These are phyloP conservation scores for Hypsizygus ulmarius DNA, from an alignment of 1,284 basidiomycete genomes.

Conservation along the genomic window DNA sequence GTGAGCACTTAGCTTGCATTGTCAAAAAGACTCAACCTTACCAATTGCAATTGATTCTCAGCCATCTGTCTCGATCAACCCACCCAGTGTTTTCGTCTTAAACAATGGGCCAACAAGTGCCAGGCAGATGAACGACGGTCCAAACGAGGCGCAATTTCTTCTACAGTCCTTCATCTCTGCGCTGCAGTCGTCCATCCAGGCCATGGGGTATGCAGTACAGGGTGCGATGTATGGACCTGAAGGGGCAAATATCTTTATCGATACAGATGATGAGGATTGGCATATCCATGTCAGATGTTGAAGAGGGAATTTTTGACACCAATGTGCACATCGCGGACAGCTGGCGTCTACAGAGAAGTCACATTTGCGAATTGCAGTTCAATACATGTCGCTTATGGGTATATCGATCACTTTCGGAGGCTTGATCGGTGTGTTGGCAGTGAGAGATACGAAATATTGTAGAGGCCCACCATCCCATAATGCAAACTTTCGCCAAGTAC, in stretches of 20 bases:
- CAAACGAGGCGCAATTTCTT: conserved; percentile 1
- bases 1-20: neutral
- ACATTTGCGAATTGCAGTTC: conserved; percentile 71
- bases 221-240: neutral
- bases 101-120: neutral
- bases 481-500: neutral
- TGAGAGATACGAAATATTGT: conserved; percentile 61
- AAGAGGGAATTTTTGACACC: neutral
- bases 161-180: conserved; percentile 3
- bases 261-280: neutral
- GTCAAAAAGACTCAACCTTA: neutral
- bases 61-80: neutral
- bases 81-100: neutral
- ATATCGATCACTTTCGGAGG: conserved; percentile 73
- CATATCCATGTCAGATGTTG: neutral
- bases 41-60: neutral
- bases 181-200: neutral
- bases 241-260: conserved; percentile 1
- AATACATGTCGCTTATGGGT: conserved; percentile 57
- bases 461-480: conserved; percentile 35
- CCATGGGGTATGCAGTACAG: neutral
- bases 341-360: conserved; percentile 68
- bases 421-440: conserved; percentile 66
- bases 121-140: neutral
- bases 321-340: conserved; percentile 61